Evolutionary conservation across 805 yeast species (phyloP), one percentile per base, ranked within the genome.

Genomic region (Yarrowia deformans): DNA sequence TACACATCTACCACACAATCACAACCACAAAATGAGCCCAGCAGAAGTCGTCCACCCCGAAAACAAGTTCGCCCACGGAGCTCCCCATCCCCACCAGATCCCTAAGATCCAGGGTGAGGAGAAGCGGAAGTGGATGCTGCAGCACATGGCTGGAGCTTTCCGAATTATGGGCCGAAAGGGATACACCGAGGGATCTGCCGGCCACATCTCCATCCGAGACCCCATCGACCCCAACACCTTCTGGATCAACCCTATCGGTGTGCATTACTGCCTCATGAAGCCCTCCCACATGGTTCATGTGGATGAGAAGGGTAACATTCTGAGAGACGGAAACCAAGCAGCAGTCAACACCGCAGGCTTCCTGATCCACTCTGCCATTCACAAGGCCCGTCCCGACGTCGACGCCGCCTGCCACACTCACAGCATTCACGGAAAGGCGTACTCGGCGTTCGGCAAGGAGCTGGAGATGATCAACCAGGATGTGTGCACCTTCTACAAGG

Each of bases 191-290:
- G 97, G 97, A 16, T 78, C 87, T 23, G 92, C 97, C 0, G 97
- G 97, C 29, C 97, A 91, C 76, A 91, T 91, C 70, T 89, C 95
- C 9, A 84, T 91, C 13, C 84, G 95, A 73, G 97, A 91, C 75
- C 97, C 97, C 3, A 87, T 90, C 54, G 87, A 88, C 72, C 89
- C 89, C n/a, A 77, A 82, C 56, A 90, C 94, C 3, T 91, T 91
- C 77, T 91, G 97, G 97, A 90, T 91, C 77, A 91, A 91, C 79
- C 97, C 97, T 5, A 80, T 91, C 72, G 94, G 90, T n/a, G 84
- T 83, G 72, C 97, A 91, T 78, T 91, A 90, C 77, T 82, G 85
- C 23, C 75, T 84, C 54, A 79, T 88, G 75, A 84, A 81, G 72
- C 90, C 87, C 37, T 80, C 85, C 19, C 91, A 88, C 73, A 81